Evolutionary conservation across 2,329 filamentous ascomycete species (phyloP).

Genomic region (Pseudogymnoascus sp.): DNA sequence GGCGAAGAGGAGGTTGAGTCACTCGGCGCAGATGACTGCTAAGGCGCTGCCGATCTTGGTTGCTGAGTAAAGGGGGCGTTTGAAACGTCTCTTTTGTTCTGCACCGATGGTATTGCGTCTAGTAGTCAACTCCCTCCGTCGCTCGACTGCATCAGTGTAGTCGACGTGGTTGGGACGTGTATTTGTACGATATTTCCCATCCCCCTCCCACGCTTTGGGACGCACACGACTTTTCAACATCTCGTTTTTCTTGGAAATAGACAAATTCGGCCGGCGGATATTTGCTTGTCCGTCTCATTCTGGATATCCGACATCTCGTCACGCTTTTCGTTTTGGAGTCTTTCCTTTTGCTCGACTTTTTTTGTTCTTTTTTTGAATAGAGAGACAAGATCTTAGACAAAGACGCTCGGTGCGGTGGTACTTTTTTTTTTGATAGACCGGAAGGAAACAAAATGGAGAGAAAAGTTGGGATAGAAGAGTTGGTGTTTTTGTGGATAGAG

Average conservation of each 20-base stretch:
- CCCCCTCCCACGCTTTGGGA: not conserved
- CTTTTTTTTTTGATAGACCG: not conserved
- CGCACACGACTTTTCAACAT: not conserved
- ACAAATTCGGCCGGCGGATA: not conserved
- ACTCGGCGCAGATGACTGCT: slow-evolving; percentile 9
- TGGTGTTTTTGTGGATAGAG: not conserved
- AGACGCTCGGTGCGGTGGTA: not conserved
- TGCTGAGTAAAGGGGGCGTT: not conserved
- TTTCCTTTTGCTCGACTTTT: not conserved
- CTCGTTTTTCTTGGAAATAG: not conserved
- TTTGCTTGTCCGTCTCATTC: not conserved
- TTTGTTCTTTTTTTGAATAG: not conserved
- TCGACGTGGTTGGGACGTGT: not conserved
- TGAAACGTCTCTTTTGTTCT: not conserved
- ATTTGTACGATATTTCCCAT: not conserved
- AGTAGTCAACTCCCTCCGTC: not conserved
- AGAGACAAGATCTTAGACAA: not conserved
- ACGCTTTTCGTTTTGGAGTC: not conserved
- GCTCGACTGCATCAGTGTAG: too few species aligned
- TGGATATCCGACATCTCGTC: not conserved
- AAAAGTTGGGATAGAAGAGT: not conserved
- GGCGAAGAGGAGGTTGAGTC: slow-evolving; percentile 1
- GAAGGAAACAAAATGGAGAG: not conserved
- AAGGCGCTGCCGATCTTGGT: not conserved
- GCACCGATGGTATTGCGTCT: not conserved